These are phyloP conservation scores for Pseudevernia furfuracea DNA, from an alignment of 495 filamentous ascomycete genomes.

Conservation along the genomic window DNA sequence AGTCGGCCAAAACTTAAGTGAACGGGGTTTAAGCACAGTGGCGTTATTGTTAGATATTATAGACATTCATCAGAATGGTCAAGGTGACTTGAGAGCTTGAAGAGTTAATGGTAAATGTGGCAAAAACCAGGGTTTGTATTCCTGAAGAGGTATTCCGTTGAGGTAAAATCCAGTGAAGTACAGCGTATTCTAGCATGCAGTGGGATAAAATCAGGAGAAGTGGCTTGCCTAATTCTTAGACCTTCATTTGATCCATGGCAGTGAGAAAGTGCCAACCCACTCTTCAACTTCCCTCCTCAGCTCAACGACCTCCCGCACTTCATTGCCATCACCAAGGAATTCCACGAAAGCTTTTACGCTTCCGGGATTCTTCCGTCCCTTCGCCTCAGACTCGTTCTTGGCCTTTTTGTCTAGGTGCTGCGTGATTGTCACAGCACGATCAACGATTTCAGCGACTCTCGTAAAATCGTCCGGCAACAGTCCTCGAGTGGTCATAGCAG, in stretches of 20 bases:
- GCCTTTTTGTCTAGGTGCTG: constrained; percentile 75
- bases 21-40: background rate
- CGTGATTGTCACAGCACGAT: constrained; percentile 79
- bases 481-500: constrained; percentile 94
- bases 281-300: constrained; percentile 85
- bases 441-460: constrained; percentile 87
- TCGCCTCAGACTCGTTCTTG: constrained; percentile 63
- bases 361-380: constrained; percentile 66
- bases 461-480: constrained; percentile 81
- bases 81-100: background rate
- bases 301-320: constrained; percentile 76
- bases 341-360: constrained; percentile 81
- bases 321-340: constrained; percentile 73
- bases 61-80: background rate
- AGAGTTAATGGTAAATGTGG: background rate
- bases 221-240: background rate
- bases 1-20: background rate
- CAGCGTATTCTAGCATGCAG: background rate
- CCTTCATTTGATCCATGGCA: constrained; percentile 66
- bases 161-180: background rate
- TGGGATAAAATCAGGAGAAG: background rate
- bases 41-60: background rate
- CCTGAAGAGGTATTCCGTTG: background rate
- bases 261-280: constrained; percentile 87
- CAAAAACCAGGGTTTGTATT: background rate